Percentiles rank a stretch among this genome's conserved stretches.
These are phyloP conservation scores for Aspergillus jensenii DNA, from an alignment of 2,329 filamentous ascomycete genomes.

Conservation along the genomic window DNA sequence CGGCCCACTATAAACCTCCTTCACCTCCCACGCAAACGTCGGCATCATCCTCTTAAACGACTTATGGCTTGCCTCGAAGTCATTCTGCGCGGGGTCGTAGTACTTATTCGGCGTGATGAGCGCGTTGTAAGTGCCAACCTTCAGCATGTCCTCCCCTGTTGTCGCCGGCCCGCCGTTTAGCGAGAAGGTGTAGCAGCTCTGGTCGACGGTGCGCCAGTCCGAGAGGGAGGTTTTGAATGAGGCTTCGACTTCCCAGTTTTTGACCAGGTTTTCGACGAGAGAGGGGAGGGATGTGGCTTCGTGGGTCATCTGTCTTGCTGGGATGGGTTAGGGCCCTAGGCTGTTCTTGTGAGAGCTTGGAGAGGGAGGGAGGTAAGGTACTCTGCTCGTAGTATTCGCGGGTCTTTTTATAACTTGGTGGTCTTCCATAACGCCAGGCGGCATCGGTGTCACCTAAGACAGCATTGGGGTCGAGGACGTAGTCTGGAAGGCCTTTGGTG, in stretches of 20 bases:
- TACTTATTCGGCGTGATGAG: slow-evolving; percentile 64
- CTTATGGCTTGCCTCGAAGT: slow-evolving; percentile 66
- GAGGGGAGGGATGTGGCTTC: slow-evolving; percentile 56
- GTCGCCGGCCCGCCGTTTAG: slow-evolving; percentile 62
- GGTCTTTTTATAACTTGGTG: slow-evolving; percentile 66
- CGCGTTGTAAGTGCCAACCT: slow-evolving; percentile 68
- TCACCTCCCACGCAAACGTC: slow-evolving; percentile 68
- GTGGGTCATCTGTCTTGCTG: slow-evolving; percentile 61
- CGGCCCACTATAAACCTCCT: slow-evolving; percentile 66
- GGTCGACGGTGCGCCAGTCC: slow-evolving; percentile 67
- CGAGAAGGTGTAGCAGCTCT: slow-evolving; percentile 59
- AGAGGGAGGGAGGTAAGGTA: slow-evolving; percentile 27
- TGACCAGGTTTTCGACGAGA: slow-evolving; percentile 68
- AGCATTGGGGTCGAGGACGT: slow-evolving; percentile 59
- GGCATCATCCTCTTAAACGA: slow-evolving; percentile 74
- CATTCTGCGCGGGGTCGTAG: slow-evolving; percentile 61
- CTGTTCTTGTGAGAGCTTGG: no score
- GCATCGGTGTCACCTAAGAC: slow-evolving; percentile 55
- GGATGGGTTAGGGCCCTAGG: background rate
- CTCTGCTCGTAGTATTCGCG: slow-evolving; percentile 59
- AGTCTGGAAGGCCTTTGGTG: slow-evolving; percentile 50
- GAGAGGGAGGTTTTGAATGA: slow-evolving; percentile 62
- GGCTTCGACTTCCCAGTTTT: slow-evolving; percentile 72
- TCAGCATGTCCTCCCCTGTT: slow-evolving; percentile 63
- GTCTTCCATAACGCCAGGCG: slow-evolving; percentile 60